A percentile compares a stretch with the other conserved stretches of the same genome.
phyloP scores from a whole-genome alignment of 345 rosid species.

The Chamaenerion angustifolium region DNA sequence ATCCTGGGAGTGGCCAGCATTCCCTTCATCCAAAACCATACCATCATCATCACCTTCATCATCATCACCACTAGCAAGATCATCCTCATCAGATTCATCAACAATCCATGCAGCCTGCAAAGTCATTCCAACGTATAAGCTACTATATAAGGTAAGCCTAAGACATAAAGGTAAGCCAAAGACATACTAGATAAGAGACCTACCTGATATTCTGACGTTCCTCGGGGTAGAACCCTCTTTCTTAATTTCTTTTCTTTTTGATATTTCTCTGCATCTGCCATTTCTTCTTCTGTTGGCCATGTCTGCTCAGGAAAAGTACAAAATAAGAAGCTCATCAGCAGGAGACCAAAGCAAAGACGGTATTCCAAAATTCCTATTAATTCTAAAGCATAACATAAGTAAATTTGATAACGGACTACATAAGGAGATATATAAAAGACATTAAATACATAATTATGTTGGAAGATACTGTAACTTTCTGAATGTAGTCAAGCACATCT shows the following conservation, averaged over 20 bases:
- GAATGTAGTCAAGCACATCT: too few relatives aligned
- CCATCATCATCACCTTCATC: conserved; percentile 30
- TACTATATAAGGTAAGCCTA: not conserved
- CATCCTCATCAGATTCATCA: conserved; percentile 59
- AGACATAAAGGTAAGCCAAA: not conserved
- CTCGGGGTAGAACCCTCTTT: conserved; percentile 61
- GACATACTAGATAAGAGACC: not conserved
- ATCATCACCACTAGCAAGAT: conserved; percentile 22
- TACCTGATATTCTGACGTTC: conserved; percentile 96
- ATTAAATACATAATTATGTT: too few relatives aligned
- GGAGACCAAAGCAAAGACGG: too few relatives aligned
- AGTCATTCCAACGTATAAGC: not conserved
- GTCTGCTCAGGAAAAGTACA: conserved; percentile 32
- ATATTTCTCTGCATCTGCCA: conserved; percentile 65
- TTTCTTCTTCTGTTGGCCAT: conserved; percentile 94
- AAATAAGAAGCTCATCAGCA: not conserved
- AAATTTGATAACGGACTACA: too few relatives aligned
- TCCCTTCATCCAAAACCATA: conserved; percentile 68
- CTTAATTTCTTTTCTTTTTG: conserved; percentile 39
- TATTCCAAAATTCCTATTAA: too few relatives aligned
- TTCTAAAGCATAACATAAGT: too few relatives aligned
- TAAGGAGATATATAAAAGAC: too few relatives aligned
- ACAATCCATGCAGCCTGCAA: conserved; percentile 95
- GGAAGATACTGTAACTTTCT: too few relatives aligned
- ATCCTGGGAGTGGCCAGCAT: conserved; percentile 24